phyloP scores from a whole-genome alignment of 2,329 filamentous ascomycete genomes.

The Alternaria angustiovoidea region DNA sequence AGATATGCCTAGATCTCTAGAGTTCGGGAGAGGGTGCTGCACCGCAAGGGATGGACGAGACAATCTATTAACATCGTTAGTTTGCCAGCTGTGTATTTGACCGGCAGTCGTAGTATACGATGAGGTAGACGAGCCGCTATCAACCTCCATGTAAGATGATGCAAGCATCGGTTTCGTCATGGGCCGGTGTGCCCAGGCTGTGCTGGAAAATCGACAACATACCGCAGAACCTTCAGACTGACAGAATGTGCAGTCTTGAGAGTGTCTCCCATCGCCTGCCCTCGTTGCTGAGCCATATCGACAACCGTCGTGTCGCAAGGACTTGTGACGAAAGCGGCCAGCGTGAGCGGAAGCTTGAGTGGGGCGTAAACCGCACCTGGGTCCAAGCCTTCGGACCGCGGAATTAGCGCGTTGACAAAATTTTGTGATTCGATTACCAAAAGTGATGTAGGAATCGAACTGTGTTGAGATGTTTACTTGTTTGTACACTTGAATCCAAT shows the following conservation, averaged over 20 bases:
- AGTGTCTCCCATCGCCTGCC: conserved; percentile 49
- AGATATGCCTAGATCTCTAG: conserved; percentile 60
- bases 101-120: background rate
- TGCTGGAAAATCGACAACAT: conserved; percentile 50
- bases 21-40: conserved; percentile 70
- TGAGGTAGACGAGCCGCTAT: background rate
- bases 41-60: conserved; percentile 80
- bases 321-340: conserved; percentile 17
- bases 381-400: conserved; percentile 10
- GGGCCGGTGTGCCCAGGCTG: background rate
- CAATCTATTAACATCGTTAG: conserved; percentile 63
- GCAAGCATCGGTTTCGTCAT: background rate
- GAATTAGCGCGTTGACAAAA: conserved; percentile 15
- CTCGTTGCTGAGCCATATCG: conserved; percentile 51
- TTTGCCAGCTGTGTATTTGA: background rate
- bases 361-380: conserved; percentile 13
- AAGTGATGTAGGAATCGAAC: background rate
- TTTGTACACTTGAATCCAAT: background rate
- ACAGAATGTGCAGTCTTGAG: conserved; percentile 72
- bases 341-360: conserved; percentile 20
- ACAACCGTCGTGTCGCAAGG: conserved; percentile 12
- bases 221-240: conserved; percentile 85
- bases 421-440: conserved; percentile 6
- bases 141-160: background rate
- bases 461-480: background rate